Conservation (phyloP, 2,329 filamentous ascomycete genomes). For the Trichophyton mentagrophytes region DNA sequence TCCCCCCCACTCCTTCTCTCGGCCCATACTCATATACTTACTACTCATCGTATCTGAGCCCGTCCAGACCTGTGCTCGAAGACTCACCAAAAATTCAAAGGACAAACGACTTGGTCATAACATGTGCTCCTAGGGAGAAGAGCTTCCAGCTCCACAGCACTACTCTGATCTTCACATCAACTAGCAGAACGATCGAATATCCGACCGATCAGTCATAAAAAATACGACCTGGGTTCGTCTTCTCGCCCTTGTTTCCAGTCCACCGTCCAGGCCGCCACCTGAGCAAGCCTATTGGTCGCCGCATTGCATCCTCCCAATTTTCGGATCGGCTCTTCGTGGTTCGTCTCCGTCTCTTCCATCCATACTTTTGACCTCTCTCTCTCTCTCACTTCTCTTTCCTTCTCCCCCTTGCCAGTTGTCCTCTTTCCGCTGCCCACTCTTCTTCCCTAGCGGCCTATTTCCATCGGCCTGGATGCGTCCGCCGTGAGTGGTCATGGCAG, state of each 20-base stretch:
- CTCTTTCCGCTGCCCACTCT: not conserved
- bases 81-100: not conserved
- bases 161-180: not conserved
- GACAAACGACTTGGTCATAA: not conserved
- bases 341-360: not conserved
- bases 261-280: not conserved
- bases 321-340: not conserved
- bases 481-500: not conserved
- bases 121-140: not conserved
- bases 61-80: not conserved
- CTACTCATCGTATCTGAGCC: not conserved
- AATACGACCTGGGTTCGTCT: not conserved
- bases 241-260: conserved; percentile 4
- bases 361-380: not conserved
- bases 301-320: conserved; percentile 5
- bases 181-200: not conserved
- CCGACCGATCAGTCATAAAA: conserved; percentile 1
- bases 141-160: not conserved
- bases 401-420: not conserved
- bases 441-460: not conserved
- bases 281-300: conserved; percentile 1
- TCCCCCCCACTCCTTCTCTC: not conserved
- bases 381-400: no score
- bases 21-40: not conserved
- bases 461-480: not conserved